A percentile compares a stretch with the other conserved stretches of the same genome.
These are phyloP conservation scores for Orbilia javanica DNA, from an alignment of 2,329 filamentous ascomycete species.

Conservation along the genomic window DNA sequence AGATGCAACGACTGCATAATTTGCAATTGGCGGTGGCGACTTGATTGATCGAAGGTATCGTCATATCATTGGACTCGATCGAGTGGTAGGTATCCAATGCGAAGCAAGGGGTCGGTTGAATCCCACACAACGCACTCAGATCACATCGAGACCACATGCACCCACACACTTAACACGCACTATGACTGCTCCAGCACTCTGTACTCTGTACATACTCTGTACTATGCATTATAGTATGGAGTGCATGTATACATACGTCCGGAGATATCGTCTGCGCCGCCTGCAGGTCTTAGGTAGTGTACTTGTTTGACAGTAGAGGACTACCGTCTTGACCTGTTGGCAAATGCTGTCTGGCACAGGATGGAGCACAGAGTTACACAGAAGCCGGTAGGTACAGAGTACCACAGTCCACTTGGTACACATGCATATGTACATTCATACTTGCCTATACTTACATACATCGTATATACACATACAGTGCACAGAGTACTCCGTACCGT, in stretches of 20 bases:
- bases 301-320: background rate
- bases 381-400: constrained; percentile 12
- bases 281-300: constrained; percentile 10
- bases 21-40: background rate
- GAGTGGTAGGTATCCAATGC: background rate
- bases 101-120: constrained; percentile 30
- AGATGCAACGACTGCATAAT: background rate
- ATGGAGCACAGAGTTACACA: background rate
- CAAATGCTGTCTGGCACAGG: background rate
- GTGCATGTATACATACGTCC: background rate
- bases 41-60: constrained; percentile 24
- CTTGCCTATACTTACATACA: too few species aligned
- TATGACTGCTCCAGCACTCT: too few species aligned
- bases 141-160: background rate
- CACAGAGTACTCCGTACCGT: too few species aligned
- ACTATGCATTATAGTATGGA: too few species aligned
- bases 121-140: background rate
- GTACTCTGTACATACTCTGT: background rate
- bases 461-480: too few species aligned
- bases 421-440: background rate
- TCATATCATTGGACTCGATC: constrained; percentile 29
- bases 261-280: background rate
- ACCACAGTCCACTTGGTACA: background rate
- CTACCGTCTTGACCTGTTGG: background rate
- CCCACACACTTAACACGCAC: background rate